phyloP scores from a whole-genome alignment of 2,329 filamentous ascomycete species.

The Alternaria arborescens region DNA sequence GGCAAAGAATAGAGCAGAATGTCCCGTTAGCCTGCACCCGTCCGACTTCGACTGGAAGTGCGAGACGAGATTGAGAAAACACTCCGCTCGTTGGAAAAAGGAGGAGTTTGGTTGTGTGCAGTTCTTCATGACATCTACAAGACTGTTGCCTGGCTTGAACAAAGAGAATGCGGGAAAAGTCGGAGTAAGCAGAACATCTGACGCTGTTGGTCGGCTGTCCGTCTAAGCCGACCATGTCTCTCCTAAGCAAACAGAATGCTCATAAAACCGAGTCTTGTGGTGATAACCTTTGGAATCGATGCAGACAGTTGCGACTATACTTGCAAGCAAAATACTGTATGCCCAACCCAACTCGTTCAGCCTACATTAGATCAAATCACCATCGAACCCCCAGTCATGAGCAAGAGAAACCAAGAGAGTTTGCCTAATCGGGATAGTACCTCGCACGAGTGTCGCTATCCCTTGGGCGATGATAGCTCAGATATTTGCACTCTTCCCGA shows the following conservation, averaged over 20 bases:
- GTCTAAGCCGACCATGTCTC: not conserved
- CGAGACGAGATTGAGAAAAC: not conserved
- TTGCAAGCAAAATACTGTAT: not conserved
- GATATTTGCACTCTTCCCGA: slow-evolving; percentile 43
- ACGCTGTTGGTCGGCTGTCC: slow-evolving; percentile 3
- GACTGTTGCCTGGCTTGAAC: slow-evolving; percentile 2
- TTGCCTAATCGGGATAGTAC: not conserved
- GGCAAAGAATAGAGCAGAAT: not conserved
- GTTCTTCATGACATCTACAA: not conserved
- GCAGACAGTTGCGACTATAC: not conserved
- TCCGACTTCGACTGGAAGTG: too few species aligned
- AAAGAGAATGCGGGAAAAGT: not conserved
- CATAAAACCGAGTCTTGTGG: not conserved
- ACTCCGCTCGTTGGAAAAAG: not conserved
- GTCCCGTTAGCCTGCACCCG: not conserved
- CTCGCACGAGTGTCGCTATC: slow-evolving; percentile 18
- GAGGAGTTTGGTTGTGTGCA: not conserved
- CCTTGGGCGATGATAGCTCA: slow-evolving; percentile 37
- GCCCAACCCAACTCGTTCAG: not conserved
- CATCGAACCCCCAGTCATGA: not conserved
- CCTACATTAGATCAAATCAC: not conserved
- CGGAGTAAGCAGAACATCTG: not conserved
- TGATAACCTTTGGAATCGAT: not conserved
- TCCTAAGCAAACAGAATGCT: not conserved
- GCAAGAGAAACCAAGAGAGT: not conserved